A percentile compares a stretch with the other conserved stretches of the same genome.
phyloP scores from a whole-genome alignment of 2,329 filamentous ascomycete species.

The Xylaria sp. region DNA sequence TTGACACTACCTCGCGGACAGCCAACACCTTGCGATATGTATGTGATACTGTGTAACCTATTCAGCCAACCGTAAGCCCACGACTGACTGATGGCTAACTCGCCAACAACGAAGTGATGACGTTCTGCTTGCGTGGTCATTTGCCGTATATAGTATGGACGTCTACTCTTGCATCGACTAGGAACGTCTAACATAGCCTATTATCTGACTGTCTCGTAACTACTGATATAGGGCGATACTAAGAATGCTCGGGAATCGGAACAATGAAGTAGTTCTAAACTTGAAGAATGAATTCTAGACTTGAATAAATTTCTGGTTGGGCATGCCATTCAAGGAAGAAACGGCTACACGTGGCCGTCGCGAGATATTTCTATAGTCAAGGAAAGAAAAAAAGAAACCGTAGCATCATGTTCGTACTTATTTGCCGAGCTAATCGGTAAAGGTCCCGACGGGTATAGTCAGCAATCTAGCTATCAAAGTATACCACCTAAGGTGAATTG shows the following conservation, averaged over 20 bases:
- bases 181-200: not conserved
- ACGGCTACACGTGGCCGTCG: not conserved
- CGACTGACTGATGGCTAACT: not conserved
- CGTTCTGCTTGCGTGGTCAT: constrained; percentile 7
- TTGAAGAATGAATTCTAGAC: not conserved
- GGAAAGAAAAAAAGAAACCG: not conserved
- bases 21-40: not conserved
- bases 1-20: not conserved
- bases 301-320: too few species aligned
- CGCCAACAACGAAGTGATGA: not conserved
- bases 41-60: not conserved
- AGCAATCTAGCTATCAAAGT: constrained; percentile 20
- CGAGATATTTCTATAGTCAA: constrained; percentile 2
- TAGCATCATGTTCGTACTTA: not conserved
- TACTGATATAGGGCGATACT: not conserved
- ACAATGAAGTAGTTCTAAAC: not conserved
- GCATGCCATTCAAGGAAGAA: too few species aligned
- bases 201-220: not conserved
- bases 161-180: not conserved
- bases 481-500: too few species aligned
- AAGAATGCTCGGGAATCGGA: not conserved
- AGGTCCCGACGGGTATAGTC: not conserved
- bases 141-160: not conserved
- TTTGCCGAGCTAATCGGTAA: constrained; percentile 9
- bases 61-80: not conserved